Base-by-base conservation (phyloP, 139 green algal species). In the Chlorella sp. region DNA sequence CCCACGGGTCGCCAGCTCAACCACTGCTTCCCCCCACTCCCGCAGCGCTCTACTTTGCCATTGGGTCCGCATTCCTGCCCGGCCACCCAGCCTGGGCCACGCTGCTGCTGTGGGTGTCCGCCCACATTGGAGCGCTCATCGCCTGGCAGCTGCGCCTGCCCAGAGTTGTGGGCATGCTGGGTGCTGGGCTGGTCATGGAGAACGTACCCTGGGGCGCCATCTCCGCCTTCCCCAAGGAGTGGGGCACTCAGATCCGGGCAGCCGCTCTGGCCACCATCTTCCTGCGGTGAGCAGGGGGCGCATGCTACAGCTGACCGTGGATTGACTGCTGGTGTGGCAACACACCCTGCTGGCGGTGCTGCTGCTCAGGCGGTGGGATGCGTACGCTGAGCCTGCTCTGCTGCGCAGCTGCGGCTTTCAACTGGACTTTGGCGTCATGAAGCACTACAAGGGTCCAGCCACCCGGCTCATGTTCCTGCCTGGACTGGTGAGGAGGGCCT, bases 231-330 rank as follows among this genome's bases (percentile, higher is more conserved):
- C 87, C 87, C 17, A 9, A 86, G 2, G 84, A 86, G 56, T 97
- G 94, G 94, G 90, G 88, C 41, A 87, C 82, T 24, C 86, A 93
- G 80, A 94, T 96, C 38, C 87, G 94, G 22, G 92, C 90, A 0
- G 90, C 83, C 26, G 95, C 94, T 0, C 87, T 98, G 46, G 89
- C 91, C 26, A 92, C 95, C 40, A 98, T 98, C 65, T 95, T 98
- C 77, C 86, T 97, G 75, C 89, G 95, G 36, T 43, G 34, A n/a
- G 65, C 7, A n/a, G n/a, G n/a, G n/a, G n/a, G n/a, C n/a, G n/a
- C n/a, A n/a, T n/a, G n/a, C n/a, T n/a, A n/a, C n/a, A n/a, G n/a
- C n/a, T n/a, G n/a, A n/a, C n/a, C n/a, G n/a, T n/a, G n/a, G n/a
- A n/a, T n/a, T n/a, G n/a, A n/a, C n/a, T n/a, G n/a, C n/a, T n/a